Conservation (phyloP, 2,329 filamentous ascomycete species). For the Talaromyces pinophilus region DNA sequence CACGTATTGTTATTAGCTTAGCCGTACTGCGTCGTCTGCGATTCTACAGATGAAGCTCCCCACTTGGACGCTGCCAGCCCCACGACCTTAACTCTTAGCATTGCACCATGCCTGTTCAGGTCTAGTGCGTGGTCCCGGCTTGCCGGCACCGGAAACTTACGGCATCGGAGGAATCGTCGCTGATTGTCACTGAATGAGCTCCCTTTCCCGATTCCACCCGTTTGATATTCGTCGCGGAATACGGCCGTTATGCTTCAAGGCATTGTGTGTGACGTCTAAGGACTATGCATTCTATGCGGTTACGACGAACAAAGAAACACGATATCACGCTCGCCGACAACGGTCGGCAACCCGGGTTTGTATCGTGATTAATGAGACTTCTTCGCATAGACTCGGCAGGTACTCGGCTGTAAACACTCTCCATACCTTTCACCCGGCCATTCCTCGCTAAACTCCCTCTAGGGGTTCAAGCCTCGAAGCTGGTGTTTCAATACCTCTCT, state of each 20-base stretch:
- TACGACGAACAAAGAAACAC: neutral
- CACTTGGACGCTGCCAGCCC: slow-evolving; percentile 17
- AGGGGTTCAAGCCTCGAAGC: neutral
- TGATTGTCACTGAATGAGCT: neutral
- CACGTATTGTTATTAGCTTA: slow-evolving; percentile 11
- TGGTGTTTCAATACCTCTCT: neutral
- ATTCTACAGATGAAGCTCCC: slow-evolving; percentile 17
- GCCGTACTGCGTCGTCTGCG: neutral
- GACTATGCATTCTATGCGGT: neutral
- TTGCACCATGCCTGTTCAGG: neutral
- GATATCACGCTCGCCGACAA: neutral
- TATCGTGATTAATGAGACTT: neutral
- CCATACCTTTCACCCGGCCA: neutral
- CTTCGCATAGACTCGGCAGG: neutral
- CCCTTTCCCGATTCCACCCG: slow-evolving; percentile 9
- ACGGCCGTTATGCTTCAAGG: neutral
- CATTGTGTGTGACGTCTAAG: neutral
- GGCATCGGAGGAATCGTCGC: slow-evolving; percentile 1
- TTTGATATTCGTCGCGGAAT: slow-evolving; percentile 4
- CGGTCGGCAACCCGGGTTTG: neutral
- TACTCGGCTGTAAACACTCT: neutral
- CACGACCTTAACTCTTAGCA: slow-evolving; percentile 19
- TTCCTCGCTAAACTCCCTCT: neutral
- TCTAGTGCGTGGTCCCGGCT: slow-evolving; percentile 1
- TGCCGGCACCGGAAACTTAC: slow-evolving; percentile 16